Evolutionary conservation across 352 stramenopile genomes (phyloP).

Genomic region (Blastocystis hominis): DNA sequence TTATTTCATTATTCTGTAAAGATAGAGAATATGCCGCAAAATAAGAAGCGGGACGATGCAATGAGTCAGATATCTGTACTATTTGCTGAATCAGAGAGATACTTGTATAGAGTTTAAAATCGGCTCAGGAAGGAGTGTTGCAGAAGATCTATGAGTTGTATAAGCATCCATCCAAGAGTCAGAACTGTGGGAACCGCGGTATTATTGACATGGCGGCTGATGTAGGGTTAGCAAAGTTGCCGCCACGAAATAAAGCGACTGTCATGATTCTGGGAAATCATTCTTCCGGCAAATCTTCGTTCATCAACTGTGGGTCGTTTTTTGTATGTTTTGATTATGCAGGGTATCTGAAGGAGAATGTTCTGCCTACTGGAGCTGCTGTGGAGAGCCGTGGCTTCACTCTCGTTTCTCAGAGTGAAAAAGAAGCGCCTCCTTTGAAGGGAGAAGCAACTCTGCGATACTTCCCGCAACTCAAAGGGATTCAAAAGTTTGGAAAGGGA

Average conservation of each 20-base stretch:
- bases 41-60: background rate
- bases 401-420: slow-evolving; percentile 66
- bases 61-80: background rate
- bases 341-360: slow-evolving; percentile 64
- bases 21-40: background rate
- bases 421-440: slow-evolving; percentile 67
- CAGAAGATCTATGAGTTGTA: slow-evolving; percentile 42
- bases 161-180: slow-evolving; percentile 9
- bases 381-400: slow-evolving; percentile 70
- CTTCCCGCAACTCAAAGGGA: slow-evolving; percentile 65
- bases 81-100: background rate
- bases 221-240: slow-evolving; percentile 54
- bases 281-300: slow-evolving; percentile 69
- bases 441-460: slow-evolving; percentile 68
- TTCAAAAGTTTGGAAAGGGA: slow-evolving; percentile 66
- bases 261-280: slow-evolving; percentile 71
- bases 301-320: slow-evolving; percentile 68
- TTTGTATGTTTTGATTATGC: background rate
- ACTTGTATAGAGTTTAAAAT: background rate
- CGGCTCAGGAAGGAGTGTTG: slow-evolving; percentile 20
- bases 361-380: slow-evolving; percentile 67
- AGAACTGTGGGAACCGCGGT: slow-evolving; percentile 25
- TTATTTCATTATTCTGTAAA: background rate
- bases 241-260: slow-evolving; percentile 68
- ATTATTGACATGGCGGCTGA: slow-evolving; percentile 36